Conservation (phyloP, 2,329 filamentous ascomycete species). For the Cercospora sojina region DNA sequence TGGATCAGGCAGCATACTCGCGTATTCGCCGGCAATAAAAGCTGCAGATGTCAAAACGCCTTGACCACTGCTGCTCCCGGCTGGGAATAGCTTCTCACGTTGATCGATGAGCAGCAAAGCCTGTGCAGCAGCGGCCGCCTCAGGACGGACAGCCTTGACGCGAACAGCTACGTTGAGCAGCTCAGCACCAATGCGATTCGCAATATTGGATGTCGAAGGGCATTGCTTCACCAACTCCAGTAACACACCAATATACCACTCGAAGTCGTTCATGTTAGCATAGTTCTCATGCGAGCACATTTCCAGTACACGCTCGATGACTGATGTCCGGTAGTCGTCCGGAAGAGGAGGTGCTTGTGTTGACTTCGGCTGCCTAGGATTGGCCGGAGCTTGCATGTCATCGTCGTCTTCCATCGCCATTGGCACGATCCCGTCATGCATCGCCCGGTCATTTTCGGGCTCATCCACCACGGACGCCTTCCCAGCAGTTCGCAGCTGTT, state of each 20-base stretch:
- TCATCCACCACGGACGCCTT: conserved; percentile 52
- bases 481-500: conserved; percentile 71
- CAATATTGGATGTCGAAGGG: conserved; percentile 57
- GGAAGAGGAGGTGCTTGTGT: conserved; percentile 64
- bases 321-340: conserved; percentile 79
- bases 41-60: conserved; percentile 72
- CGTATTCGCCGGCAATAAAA: conserved; percentile 89
- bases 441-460: conserved; percentile 48
- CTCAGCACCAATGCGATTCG: conserved; percentile 76
- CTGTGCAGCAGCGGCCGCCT: conserved; percentile 81
- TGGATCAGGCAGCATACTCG: conserved; percentile 66
- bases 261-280: conserved; percentile 80
- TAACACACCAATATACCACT: conserved; percentile 93
- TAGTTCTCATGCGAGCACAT: conserved; percentile 94
- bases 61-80: conserved; percentile 51
- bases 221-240: conserved; percentile 75
- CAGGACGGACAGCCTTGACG: conserved; percentile 75
- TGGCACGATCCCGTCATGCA: conserved; percentile 46
- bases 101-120: conserved; percentile 65
- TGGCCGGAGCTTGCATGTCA: conserved; percentile 56
- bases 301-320: conserved; percentile 76
- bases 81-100: conserved; percentile 57
- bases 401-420: conserved; percentile 59
- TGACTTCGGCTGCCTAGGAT: conserved; percentile 51
- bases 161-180: conserved; percentile 88